Conservation (phyloP, 208 protist species). For the Balamuthia mandrillaris region DNA sequence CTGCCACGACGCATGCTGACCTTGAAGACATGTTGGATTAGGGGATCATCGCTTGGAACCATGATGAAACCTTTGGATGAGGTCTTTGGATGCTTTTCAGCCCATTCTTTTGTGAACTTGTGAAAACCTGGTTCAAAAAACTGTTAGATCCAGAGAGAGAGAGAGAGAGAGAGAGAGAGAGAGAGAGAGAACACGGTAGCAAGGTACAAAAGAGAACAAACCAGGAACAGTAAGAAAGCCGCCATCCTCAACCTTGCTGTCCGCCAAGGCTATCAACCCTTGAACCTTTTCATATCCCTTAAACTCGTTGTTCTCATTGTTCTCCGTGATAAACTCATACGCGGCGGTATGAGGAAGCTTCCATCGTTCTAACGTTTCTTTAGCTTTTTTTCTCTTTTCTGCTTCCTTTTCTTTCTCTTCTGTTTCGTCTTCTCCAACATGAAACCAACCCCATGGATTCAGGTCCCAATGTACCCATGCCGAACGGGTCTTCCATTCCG, state of each 20-base stretch:
- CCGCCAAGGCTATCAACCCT: not conserved
- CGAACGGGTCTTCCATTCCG: not conserved
- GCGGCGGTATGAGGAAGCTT: not conserved
- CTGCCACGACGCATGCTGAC: not conserved
- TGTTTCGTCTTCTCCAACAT: not conserved
- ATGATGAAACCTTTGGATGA: not conserved
- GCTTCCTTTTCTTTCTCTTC: not conserved
- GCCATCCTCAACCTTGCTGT: conserved; percentile 17
- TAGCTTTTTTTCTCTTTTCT: not conserved
- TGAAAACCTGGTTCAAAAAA: no score
- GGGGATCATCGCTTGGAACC: not conserved
- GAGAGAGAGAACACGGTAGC: no score
- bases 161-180: no score
- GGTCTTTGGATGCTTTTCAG: not conserved
- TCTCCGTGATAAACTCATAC: conserved; percentile 8
- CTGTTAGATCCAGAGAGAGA: no score
- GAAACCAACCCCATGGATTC: not conserved
- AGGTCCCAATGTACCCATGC: conserved; percentile 32
- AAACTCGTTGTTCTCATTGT: not conserved
- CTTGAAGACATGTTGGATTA: not conserved
- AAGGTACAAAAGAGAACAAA: no score
- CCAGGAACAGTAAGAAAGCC: conserved; percentile 19
- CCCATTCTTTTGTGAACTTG: not conserved
- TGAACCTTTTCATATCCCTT: conserved; percentile 19
- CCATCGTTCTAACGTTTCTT: not conserved